phyloP scores from a whole-genome alignment of 768 basidiomycete genomes.

The Pleurotus tuber-regium region DNA sequence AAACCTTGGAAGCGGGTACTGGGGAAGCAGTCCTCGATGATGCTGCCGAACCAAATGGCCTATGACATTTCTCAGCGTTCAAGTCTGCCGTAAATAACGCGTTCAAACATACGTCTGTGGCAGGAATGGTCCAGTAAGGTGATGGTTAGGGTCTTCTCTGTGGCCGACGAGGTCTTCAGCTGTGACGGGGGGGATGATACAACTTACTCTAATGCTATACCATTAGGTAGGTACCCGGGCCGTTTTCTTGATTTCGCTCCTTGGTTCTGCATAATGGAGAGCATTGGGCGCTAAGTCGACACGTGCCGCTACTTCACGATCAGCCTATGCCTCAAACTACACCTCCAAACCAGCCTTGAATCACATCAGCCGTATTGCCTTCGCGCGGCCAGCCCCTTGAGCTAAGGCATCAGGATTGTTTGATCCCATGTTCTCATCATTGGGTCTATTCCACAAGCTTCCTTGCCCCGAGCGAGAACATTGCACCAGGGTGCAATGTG shows the following conservation, averaged over 20 bases:
- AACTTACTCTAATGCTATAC: conserved; percentile 26
- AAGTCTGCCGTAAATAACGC: background rate
- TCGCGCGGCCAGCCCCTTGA: background rate
- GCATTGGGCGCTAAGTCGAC: too few relatives aligned
- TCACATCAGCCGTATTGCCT: background rate
- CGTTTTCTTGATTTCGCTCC: background rate
- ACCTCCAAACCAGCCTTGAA: background rate
- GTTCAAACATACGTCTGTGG: conserved; percentile 53
- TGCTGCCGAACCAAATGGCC: conserved; percentile 39
- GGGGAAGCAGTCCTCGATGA: conserved; percentile 36
- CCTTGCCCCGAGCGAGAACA: conserved; percentile 53
- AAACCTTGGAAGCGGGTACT: conserved; percentile 4
- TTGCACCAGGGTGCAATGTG: conserved; percentile 54
- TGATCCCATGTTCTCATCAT: conserved; percentile 58
- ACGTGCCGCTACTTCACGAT: too few relatives aligned
- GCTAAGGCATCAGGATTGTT: background rate
- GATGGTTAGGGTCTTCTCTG: conserved; percentile 56
- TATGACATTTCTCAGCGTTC: conserved; percentile 19
- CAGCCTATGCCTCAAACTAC: background rate
- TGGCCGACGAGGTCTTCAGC: conserved; percentile 8
- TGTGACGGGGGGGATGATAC: background rate
- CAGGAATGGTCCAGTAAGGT: conserved; percentile 59
- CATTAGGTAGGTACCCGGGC: conserved; percentile 14
- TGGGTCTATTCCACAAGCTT: conserved; percentile 54
- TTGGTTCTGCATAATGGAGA: background rate